These are phyloP conservation scores for Polygonum maritimum DNA, from an alignment of 148 eudicot species.

Conservation along the genomic window DNA sequence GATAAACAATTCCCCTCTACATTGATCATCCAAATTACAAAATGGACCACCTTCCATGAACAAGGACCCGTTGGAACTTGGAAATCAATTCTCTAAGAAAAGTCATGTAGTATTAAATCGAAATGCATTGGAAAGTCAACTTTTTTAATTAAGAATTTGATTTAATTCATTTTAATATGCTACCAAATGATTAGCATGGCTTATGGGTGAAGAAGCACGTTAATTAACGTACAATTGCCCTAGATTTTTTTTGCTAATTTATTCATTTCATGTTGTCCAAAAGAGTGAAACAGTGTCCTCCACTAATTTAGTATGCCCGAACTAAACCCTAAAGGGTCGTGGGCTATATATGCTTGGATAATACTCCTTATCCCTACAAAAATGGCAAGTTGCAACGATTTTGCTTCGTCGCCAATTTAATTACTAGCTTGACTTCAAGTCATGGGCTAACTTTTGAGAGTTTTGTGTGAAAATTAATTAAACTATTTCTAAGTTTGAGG, in stretches of 20 bases:
- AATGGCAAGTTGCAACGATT: neutral
- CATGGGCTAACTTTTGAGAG: neutral
- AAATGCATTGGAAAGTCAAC: neutral
- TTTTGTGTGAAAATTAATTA: no score
- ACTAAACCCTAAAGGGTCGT: neutral
- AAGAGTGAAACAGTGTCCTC: constrained; percentile 1
- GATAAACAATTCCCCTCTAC: no score
- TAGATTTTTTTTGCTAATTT: neutral
- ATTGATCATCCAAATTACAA: neutral
- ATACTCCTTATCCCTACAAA: neutral
- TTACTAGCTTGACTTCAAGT: neutral
- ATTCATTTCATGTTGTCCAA: neutral
- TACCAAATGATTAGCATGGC: neutral
- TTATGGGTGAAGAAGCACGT: neutral
- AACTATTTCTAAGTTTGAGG: no score
- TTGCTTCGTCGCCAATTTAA: neutral
- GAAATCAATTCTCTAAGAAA: neutral
- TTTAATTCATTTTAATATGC: neutral
- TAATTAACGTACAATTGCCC: neutral
- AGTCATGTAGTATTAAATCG: neutral
- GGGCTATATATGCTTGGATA: neutral
- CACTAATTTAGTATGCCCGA: neutral
- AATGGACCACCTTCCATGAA: constrained; percentile 6
- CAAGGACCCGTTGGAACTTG: neutral
- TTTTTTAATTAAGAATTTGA: neutral